Conservation (phyloP, 31 red algal genomes). For the Odonthalia washingtoniensis region DNA sequence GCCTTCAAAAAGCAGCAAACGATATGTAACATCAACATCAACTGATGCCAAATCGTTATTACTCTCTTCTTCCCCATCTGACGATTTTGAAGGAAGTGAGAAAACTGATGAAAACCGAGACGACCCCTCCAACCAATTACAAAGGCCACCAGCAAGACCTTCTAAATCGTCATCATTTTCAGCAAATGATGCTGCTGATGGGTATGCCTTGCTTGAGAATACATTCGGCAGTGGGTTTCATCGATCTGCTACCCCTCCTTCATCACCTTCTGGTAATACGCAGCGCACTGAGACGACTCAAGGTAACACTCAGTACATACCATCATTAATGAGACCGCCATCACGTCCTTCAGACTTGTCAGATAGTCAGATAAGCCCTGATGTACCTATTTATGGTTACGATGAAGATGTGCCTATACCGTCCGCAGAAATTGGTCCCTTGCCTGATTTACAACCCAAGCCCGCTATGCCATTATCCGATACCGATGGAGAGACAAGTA, state of each 20-base stretch:
- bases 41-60: background rate
- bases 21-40: constrained; percentile 22
- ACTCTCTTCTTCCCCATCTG: background rate
- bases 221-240: background rate
- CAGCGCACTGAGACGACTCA: too few species aligned
- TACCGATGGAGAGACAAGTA: too few species aligned
- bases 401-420: background rate
- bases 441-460: background rate
- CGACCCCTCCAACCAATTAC: too few species aligned
- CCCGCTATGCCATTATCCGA: background rate
- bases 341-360: background rate
- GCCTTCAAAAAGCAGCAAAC: constrained; percentile 53
- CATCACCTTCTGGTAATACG: background rate
- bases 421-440: background rate
- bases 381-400: background rate
- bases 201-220: background rate
- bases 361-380: background rate
- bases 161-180: constrained; percentile 2
- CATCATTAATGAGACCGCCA: background rate
- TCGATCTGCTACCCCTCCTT: background rate
- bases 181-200: background rate
- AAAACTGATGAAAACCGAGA: too few species aligned
- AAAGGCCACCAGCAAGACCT: background rate
- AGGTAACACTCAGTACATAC: background rate
- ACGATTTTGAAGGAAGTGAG: background rate